These are phyloP conservation scores for Neofusicoccum ribis DNA, from an alignment of 2,329 filamentous ascomycete genomes.

Conservation along the genomic window DNA sequence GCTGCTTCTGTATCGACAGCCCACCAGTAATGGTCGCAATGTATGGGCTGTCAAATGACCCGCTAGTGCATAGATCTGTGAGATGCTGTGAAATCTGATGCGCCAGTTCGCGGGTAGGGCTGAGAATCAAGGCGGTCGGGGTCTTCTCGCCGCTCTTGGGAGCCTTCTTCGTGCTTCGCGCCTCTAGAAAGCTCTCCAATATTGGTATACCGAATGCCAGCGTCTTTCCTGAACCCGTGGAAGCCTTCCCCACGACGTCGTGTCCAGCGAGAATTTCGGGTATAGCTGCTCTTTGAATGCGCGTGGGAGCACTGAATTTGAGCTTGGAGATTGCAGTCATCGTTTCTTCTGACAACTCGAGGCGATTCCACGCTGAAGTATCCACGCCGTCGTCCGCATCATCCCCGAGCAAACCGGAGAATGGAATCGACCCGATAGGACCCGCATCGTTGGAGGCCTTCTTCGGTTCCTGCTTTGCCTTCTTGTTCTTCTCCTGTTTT, in stretches of 20 bases:
- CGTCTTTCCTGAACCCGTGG: slow-evolving; percentile 95
- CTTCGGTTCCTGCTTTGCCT: slow-evolving; percentile 27
- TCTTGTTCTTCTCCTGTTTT: slow-evolving; percentile 28
- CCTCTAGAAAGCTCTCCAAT: slow-evolving; percentile 73
- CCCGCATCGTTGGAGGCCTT: slow-evolving; percentile 30
- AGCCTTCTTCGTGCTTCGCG: slow-evolving; percentile 24
- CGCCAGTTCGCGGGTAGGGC: slow-evolving; percentile 89
- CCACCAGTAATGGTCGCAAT: slow-evolving; percentile 92
- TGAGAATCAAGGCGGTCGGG: slow-evolving; percentile 74
- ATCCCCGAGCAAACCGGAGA: slow-evolving; percentile 56
- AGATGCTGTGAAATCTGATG: slow-evolving; percentile 88
- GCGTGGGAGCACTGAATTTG: slow-evolving; percentile 76
- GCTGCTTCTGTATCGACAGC: slow-evolving; percentile 91
- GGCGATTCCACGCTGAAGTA: slow-evolving; percentile 73
- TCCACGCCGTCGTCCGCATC: slow-evolving; percentile 63
- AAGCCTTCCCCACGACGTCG: slow-evolving; percentile 93
- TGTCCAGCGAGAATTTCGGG: slow-evolving; percentile 79
- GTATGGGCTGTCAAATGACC: slow-evolving; percentile 59
- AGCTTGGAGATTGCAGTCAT: slow-evolving; percentile 75
- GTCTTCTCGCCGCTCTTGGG: slow-evolving; percentile 40
- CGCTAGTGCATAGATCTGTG: slow-evolving; percentile 67
- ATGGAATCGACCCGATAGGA: slow-evolving; percentile 51
- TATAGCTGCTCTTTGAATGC: slow-evolving; percentile 78
- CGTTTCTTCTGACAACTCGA: slow-evolving; percentile 71
- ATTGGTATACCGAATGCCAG: slow-evolving; percentile 94